Conservation (phyloP, 2,329 filamentous ascomycete genomes). For the Exophiala viscosa region DNA sequence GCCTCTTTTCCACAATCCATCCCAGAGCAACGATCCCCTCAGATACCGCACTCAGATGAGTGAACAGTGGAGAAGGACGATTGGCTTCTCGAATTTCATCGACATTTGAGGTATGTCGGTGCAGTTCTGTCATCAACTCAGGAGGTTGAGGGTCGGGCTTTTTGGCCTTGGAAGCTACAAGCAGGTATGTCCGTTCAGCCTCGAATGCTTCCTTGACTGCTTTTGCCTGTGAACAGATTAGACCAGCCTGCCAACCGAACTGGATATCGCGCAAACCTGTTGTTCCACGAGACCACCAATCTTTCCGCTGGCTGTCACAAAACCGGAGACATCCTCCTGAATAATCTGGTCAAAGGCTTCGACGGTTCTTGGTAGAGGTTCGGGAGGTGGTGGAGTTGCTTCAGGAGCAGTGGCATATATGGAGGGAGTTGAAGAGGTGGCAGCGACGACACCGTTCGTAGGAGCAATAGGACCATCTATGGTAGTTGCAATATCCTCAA, state of each 20-base stretch:
- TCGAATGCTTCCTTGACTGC: slow-evolving; percentile 66
- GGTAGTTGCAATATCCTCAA: slow-evolving; percentile 91
- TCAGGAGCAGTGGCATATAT: slow-evolving; percentile 34
- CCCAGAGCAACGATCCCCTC: slow-evolving; percentile 86
- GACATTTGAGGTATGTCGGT: slow-evolving; percentile 74
- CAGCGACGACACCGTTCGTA: slow-evolving; percentile 37
- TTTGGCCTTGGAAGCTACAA: slow-evolving; percentile 85
- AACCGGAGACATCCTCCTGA: slow-evolving; percentile 68
- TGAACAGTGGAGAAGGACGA: slow-evolving; percentile 68
- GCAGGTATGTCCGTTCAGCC: slow-evolving; percentile 80
- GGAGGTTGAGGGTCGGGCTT: slow-evolving; percentile 75
- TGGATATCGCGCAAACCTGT: slow-evolving; percentile 56
- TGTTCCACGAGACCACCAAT: slow-evolving; percentile 74
- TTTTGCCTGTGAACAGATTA: slow-evolving; percentile 42
- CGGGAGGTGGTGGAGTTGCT: slow-evolving; percentile 43
- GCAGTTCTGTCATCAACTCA: slow-evolving; percentile 79
- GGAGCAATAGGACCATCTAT: slow-evolving; percentile 47
- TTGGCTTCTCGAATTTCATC: slow-evolving; percentile 79
- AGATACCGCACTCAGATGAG: slow-evolving; percentile 79
- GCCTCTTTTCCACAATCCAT: slow-evolving; percentile 84
- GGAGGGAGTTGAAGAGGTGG: slow-evolving; percentile 34
- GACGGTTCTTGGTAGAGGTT: slow-evolving; percentile 69
- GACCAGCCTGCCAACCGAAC: slow-evolving; percentile 37
- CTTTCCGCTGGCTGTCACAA: slow-evolving; percentile 71
- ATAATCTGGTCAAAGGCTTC: slow-evolving; percentile 85